Evolutionary conservation across 2,329 filamentous ascomycete species (phyloP).

Genomic region (Microcyclosporella mali): DNA sequence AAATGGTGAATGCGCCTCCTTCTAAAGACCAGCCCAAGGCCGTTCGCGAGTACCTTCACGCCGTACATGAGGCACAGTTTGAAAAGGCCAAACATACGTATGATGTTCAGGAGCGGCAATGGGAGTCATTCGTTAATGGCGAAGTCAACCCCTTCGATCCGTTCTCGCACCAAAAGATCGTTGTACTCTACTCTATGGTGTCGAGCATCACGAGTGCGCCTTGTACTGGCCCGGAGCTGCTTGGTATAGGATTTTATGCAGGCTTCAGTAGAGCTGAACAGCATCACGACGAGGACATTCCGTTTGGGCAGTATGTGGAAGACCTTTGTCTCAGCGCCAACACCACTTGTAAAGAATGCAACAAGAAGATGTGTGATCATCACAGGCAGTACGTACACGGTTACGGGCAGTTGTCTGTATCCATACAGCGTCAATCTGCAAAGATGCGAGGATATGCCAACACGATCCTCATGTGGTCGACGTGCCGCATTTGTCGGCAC

Average conservation of each 20-base stretch:
- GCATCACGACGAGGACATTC: slow-evolving; percentile 77
- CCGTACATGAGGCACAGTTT: slow-evolving; percentile 93
- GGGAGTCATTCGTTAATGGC: slow-evolving; percentile 89
- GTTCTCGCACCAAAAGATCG: slow-evolving; percentile 92
- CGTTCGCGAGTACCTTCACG: slow-evolving; percentile 87
- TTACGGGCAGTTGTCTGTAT: slow-evolving; percentile 84
- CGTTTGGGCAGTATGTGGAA: slow-evolving; percentile 90
- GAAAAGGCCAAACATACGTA: slow-evolving; percentile 93
- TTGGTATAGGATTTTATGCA: slow-evolving; percentile 80
- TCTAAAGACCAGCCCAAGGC: slow-evolving; percentile 80
- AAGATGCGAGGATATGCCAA: slow-evolving; percentile 61
- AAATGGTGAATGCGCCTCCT: slow-evolving; percentile 86
- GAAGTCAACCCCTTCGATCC: slow-evolving; percentile 89
- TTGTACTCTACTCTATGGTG: slow-evolving; percentile 86
- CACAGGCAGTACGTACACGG: slow-evolving; percentile 97
- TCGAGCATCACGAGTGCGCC: slow-evolving; percentile 91
- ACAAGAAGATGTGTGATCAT: slow-evolving; percentile 82
- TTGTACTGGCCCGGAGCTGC: slow-evolving; percentile 82
- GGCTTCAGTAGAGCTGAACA: slow-evolving; percentile 71
- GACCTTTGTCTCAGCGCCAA: slow-evolving; percentile 73
- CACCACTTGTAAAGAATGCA: slow-evolving; percentile 75
- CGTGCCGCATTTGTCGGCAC: slow-evolving; percentile 83
- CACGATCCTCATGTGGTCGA: slow-evolving; percentile 95
- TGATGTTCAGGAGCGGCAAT: slow-evolving; percentile 86
- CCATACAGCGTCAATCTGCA: slow-evolving; percentile 69